Percentiles rank a stretch among this genome's conserved stretches.
These are phyloP conservation scores for Gossypium lobatum DNA, from an alignment of 441 rosid genomes.

Conservation along the genomic window DNA sequence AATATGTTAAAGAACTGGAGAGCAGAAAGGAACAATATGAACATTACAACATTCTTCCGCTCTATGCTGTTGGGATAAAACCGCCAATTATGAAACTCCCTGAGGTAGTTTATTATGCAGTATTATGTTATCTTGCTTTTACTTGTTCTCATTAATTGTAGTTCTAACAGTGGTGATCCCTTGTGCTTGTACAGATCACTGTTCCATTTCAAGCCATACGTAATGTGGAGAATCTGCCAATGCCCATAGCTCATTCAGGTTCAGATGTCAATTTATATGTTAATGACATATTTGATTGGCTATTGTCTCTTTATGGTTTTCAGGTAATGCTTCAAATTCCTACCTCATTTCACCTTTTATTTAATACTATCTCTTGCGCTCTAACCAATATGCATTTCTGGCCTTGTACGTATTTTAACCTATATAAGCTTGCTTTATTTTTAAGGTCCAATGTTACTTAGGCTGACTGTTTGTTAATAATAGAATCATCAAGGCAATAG, in stretches of 20 bases:
- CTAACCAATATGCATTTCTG: not conserved
- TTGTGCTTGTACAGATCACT: conserved; percentile 52
- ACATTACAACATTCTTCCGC: conserved; percentile 85
- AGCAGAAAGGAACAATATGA: conserved; percentile 55
- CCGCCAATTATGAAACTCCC: conserved; percentile 81
- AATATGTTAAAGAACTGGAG: conserved; percentile 71
- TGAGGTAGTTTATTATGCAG: conserved; percentile 52
- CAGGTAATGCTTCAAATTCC: conserved; percentile 49
- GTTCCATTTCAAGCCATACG: conserved; percentile 65
- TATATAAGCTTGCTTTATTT: not conserved
- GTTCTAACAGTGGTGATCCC: conserved; percentile 15
- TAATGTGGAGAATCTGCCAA: conserved; percentile 70
- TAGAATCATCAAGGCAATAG: not conserved
- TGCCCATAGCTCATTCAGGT: conserved; percentile 30
- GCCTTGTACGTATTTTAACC: not conserved
- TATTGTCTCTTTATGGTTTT: conserved; percentile 85
- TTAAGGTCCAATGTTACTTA: conserved; percentile 1
- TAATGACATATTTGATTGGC: conserved; percentile 90
- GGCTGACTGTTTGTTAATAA: not conserved
- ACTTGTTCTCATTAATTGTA: not conserved
- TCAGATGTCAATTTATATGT: conserved; percentile 29
- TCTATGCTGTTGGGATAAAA: conserved; percentile 62
- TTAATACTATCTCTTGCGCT: not conserved
- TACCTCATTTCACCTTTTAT: conserved; percentile 4
- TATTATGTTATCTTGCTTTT: conserved; percentile 12